Evolutionary conservation across 768 basidiomycete species (phyloP).

Genomic region (Termitomyces sp.): DNA sequence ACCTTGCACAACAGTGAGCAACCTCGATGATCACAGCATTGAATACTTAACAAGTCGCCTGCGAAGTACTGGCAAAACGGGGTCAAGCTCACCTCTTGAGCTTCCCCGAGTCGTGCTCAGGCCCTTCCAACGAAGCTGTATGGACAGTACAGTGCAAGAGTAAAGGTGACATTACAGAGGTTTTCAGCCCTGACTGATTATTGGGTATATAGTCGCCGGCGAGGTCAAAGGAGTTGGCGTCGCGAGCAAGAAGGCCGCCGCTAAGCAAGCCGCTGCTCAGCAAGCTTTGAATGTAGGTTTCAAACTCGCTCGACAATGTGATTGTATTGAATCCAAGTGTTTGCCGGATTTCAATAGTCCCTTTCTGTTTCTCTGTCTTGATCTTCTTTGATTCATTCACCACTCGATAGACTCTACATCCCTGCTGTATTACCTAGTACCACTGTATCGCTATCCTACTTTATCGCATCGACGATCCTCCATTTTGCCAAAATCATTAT

Average conservation of each 20-base stretch:
- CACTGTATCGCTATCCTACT: background rate
- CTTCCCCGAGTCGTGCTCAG: slow-evolving; percentile 33
- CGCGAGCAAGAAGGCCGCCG: slow-evolving; percentile 35
- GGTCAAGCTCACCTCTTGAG: slow-evolving; percentile 25
- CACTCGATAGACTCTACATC: background rate
- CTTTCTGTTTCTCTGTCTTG: background rate
- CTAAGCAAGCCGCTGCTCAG: slow-evolving; percentile 43
- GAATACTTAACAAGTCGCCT: background rate
- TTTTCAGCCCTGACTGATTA: slow-evolving; percentile 1
- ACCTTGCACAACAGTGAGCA: slow-evolving; percentile 43
- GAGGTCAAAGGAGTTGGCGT: slow-evolving; percentile 40
- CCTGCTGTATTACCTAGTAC: background rate
- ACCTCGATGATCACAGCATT: too few species aligned
- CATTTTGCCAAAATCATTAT: background rate
- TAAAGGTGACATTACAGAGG: slow-evolving; percentile 20
- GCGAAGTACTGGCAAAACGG: slow-evolving; percentile 23
- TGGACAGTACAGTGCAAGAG: slow-evolving; percentile 60
- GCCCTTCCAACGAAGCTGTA: slow-evolving; percentile 31
- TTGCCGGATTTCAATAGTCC: background rate
- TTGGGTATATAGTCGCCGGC: slow-evolving; percentile 33
- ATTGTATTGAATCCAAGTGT: background rate
- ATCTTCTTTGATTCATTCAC: background rate
- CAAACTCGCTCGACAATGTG: background rate
- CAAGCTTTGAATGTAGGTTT: slow-evolving; percentile 32
- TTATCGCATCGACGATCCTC: background rate